phyloP scores from a whole-genome alignment of 495 filamentous ascomycete species.

The Hypoxylon crocopeplum region DNA sequence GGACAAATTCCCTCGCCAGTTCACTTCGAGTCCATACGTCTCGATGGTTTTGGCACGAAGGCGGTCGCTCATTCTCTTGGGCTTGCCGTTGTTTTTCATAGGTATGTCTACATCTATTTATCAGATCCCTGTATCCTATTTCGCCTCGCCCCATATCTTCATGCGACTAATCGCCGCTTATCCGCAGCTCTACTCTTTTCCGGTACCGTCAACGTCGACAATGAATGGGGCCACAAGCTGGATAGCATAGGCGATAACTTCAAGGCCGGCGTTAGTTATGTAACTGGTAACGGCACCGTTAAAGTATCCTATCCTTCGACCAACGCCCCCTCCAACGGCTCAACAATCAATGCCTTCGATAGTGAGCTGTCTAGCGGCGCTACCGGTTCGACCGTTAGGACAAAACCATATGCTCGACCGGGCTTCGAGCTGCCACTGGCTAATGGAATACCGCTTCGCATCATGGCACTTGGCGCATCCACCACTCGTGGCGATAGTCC shows the following conservation, averaged over 20 bases:
- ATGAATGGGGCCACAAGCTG: slow-evolving; percentile 40
- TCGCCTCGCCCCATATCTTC: neutral
- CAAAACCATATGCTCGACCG: slow-evolving; percentile 38
- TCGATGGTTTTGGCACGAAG: slow-evolving; percentile 42
- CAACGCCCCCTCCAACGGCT: slow-evolving; percentile 18
- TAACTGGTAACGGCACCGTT: slow-evolving; percentile 42
- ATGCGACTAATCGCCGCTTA: slow-evolving; percentile 14
- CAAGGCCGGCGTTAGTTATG: slow-evolving; percentile 41
- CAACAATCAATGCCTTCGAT: slow-evolving; percentile 16
- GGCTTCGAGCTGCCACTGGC: slow-evolving; percentile 43
- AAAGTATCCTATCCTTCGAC: slow-evolving; percentile 31
- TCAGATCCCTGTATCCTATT: neutral
- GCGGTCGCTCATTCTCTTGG: slow-evolving; percentile 39
- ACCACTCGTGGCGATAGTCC: slow-evolving; percentile 45
- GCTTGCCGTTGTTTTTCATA: slow-evolving; percentile 40
- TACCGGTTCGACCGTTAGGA: slow-evolving; percentile 27
- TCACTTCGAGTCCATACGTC: slow-evolving; percentile 32
- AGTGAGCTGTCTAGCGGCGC: slow-evolving; percentile 24
- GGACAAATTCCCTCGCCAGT: slow-evolving; percentile 37
- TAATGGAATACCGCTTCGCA: slow-evolving; percentile 41
- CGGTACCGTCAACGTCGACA: slow-evolving; percentile 38
- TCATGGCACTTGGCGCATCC: slow-evolving; percentile 46
- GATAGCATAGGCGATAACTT: slow-evolving; percentile 40
- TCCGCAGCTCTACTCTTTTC: slow-evolving; percentile 37
- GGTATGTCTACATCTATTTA: slow-evolving; percentile 12